Base-by-base conservation (phyloP, 2,329 filamentous ascomycete genomes). In the Ophiostoma sp. region DNA sequence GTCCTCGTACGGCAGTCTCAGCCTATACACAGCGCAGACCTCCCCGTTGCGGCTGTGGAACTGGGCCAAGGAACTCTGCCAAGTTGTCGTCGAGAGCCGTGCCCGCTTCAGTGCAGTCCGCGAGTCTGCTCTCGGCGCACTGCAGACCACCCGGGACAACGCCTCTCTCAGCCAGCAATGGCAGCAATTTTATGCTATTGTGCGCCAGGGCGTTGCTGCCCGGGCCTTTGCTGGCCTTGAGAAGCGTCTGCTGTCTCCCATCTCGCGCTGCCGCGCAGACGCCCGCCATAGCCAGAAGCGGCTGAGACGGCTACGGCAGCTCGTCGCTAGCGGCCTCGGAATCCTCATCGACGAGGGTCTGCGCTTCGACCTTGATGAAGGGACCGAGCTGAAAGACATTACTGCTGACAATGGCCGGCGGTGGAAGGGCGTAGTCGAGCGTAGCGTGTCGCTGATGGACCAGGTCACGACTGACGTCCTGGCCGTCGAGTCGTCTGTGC, bases 341-440 rank as follows among this genome's bases (percentile, higher is more conserved):
- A 87, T 97, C 4, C 82, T 99, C 35, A 89, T 97, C 74, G 92
- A 94, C 70, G 93, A 97, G 77, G 93, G 92, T 2, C 81, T 97
- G 67, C 88, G 87, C 67, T 88, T 92, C 74, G 82, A 83, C 57
- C 82, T 83, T 68, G 81, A 81, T 23, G 80, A 83, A 44, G 79
- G 83, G 69, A 78, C 80, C 44, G 80, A 83, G 27, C 65, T 73
- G 52, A 71, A 72, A 69, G 82, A 83, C 36, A 80, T 76, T 39
- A 76, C 76, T 20, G 75, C 72, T n/a, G 78, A 81, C 67, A 76
- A 78, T 4, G 78, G 79, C 41, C 81, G 82, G 52, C 84, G 86
- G 72, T 84, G 86, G 78, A 95, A 93, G 78, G 87, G 87, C 48
- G 87, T 91, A 13, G 87, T 97, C 27, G 89, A 92, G 74, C 87